A percentile compares a stretch with the other conserved stretches of the same genome.
Conservation (phyloP, 208 protist genomes). For the Plasmodiophora brassicae region DNA sequence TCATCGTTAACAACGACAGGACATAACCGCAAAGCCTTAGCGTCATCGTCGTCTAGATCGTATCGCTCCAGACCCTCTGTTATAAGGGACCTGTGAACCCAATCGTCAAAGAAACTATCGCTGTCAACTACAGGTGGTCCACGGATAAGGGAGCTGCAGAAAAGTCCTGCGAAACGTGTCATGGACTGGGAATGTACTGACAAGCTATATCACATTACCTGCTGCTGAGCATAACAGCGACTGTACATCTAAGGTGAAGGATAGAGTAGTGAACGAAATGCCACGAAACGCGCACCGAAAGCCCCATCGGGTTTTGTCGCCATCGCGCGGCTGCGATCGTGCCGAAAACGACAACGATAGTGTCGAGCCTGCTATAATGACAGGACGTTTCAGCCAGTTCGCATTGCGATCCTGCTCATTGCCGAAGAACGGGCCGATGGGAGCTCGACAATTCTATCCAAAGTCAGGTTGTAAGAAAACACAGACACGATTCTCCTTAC, state of each 20-base stretch:
- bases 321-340: background rate
- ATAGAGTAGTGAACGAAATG: background rate
- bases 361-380: background rate
- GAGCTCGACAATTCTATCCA: background rate
- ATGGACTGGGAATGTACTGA: background rate
- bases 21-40: background rate
- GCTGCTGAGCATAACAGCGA: background rate
- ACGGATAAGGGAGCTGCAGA: background rate
- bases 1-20: background rate
- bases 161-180: background rate
- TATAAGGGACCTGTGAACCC: background rate
- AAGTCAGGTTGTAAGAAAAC: background rate
- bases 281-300: background rate
- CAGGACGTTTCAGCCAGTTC: background rate
- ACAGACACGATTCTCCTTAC: too few species aligned
- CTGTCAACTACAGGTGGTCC: background rate
- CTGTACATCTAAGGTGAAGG: background rate
- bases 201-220: background rate
- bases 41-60: background rate
- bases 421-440: constrained; percentile 12
- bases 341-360: background rate
- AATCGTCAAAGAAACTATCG: background rate
- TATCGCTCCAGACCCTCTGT: background rate
- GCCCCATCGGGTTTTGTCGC: background rate
- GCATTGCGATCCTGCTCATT: background rate